Conservation (phyloP, 2,329 filamentous ascomycete species). For the Sporothrix protearum region DNA sequence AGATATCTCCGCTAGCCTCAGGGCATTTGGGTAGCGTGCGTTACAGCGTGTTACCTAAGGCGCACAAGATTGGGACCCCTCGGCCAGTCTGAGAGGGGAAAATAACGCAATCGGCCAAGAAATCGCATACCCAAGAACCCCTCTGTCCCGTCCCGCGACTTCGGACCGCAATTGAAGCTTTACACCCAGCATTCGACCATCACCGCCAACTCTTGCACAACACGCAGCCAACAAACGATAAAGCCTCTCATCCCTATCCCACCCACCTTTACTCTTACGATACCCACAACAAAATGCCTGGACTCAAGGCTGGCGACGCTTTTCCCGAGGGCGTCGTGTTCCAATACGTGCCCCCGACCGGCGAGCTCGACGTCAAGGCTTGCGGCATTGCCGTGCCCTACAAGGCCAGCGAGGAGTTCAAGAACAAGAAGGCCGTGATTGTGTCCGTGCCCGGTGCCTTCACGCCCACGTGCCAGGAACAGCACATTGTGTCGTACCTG, state of each 20-base stretch:
- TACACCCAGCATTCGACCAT: neutral
- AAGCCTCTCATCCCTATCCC: neutral
- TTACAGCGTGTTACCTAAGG: neutral
- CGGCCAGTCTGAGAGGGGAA: neutral
- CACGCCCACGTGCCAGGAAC: slow-evolving; percentile 79
- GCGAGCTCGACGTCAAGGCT: neutral
- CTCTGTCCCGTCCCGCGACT: neutral
- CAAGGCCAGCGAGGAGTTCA: slow-evolving; percentile 12
- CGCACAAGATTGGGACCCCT: neutral
- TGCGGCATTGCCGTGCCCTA: slow-evolving; percentile 8
- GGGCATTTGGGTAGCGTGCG: neutral
- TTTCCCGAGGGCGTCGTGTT: slow-evolving; percentile 7
- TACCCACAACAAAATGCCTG: neutral
- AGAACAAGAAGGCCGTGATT: slow-evolving; percentile 51
- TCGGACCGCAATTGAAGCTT: neutral
- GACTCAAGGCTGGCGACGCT: neutral
- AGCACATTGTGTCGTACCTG: slow-evolving; percentile 78
- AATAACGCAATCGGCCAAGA: slow-evolving; percentile 7
- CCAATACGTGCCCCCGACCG: slow-evolving; percentile 1
- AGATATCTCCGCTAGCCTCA: neutral
- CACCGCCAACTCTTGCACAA: neutral
- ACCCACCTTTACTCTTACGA: neutral
- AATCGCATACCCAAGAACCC: neutral
- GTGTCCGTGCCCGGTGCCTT: slow-evolving; percentile 67
- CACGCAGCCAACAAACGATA: neutral